Evolutionary conservation across 306 rosid genomes (phyloP), one percentile per base, ranked within the genome.

Genomic region (Begonia loranthoides): DNA sequence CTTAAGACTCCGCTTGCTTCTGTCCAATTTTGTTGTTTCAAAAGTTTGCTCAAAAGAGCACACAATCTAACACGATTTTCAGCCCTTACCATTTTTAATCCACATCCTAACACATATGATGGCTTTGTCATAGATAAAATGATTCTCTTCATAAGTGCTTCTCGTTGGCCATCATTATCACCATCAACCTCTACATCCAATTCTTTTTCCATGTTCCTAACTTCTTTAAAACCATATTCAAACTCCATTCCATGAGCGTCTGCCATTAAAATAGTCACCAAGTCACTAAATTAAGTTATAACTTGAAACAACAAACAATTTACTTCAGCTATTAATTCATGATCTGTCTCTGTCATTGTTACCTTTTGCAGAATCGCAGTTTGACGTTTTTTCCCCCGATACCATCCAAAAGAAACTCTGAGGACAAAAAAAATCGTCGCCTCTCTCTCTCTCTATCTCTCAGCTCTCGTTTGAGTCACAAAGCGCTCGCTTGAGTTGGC

Each of bases 1-100:
- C 84, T 79, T 40, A 84, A 70, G 38, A 77, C 94, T 12, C 87
- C 87, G 24, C 81, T 62, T 47, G 84, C 93, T 36, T 65, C 77
- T 4, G 49, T 70, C 97, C 90, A 89, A 3, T 72, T 58, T 6
- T 70, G 87, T 38, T 58, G 81, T 44, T 41, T 75, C 41, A 71
- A 14, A 3, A 84, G 77, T 48, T 66, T 61, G 16, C 51, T 70
- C 38, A 89, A 54, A 5, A 79, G 57, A 52, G 57, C 45, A 19
- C 52, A 60, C 59, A 84, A 65, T 16, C 70, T 57, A 6, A 10
- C 17, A 11, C 84, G 81, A 53, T 77, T 73, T 44, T 79, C 84
- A 10, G 49, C 7, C 68, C 82, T 66, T n/a, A 75, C 49, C 34
- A 56, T 62, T 39, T 65, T 64, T 41, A 84, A 66, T 28, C 66